Percentiles rank a stretch among this genome's conserved stretches.
Evolutionary conservation across 177 flowering plant species (phyloP).

Genomic region (Telopea speciosissima): DNA sequence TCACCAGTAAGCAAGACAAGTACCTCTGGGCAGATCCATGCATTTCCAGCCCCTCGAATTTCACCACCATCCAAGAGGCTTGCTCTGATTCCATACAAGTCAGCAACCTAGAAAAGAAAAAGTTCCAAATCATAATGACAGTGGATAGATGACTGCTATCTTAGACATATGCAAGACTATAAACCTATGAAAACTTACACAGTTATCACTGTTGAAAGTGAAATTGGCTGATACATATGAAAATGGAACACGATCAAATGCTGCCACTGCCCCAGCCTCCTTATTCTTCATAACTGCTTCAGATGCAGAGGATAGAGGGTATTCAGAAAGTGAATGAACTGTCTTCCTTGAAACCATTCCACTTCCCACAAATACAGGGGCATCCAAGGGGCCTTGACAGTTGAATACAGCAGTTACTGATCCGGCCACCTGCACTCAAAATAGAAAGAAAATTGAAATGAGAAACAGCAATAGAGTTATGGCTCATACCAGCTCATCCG

Average conservation of each 20-base stretch:
- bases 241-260: constrained; percentile 84
- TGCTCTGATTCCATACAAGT: constrained; percentile 94
- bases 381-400: constrained; percentile 96
- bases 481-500: background rate
- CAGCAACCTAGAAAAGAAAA: constrained; percentile 65
- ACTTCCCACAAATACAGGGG: constrained; percentile 93
- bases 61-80: constrained; percentile 98
- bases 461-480: background rate
- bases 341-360: constrained; percentile 82
- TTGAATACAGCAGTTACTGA: constrained; percentile 89
- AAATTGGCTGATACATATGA: constrained; percentile 94
- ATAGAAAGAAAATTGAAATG: constrained; percentile 4
- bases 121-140: background rate
- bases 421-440: constrained; percentile 76
- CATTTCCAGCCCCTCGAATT: constrained; percentile 98
- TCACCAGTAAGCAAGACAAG: background rate
- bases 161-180: background rate
- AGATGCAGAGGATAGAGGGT: constrained; percentile 56
- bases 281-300: constrained; percentile 70
- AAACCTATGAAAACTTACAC: constrained; percentile 45
- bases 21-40: constrained; percentile 99
- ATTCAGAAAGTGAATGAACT: constrained; percentile 32
- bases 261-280: constrained; percentile 98
- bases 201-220: constrained; percentile 84
- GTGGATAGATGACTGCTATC: background rate